These are phyloP conservation scores for Quercus parvula DNA, from an alignment of 306 rosid species.

Conservation along the genomic window DNA sequence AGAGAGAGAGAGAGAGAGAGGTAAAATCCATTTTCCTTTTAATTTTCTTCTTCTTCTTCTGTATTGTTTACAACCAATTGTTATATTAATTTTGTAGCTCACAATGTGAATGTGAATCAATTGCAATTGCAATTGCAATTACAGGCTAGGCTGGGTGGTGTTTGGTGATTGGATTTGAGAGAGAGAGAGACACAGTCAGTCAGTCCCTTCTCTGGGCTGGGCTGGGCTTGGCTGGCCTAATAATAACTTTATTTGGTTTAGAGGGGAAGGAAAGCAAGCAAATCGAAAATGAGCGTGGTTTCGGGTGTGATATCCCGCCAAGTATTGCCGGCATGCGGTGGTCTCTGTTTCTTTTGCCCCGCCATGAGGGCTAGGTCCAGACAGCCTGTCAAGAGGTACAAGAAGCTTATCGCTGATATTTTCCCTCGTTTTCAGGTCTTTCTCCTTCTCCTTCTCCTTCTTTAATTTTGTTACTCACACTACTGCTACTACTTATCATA, in stretches of 20 bases:
- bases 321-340: conserved; percentile 88
- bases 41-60: not conserved
- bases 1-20: too few species aligned
- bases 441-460: not conserved
- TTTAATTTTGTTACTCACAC: not conserved
- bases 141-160: not conserved
- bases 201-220: conserved; percentile 57
- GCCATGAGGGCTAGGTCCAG: conserved; percentile 86
- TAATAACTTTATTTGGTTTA: conserved; percentile 13
- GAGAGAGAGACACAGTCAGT: not conserved
- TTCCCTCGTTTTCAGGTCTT: conserved; percentile 86
- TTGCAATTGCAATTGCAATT: too few species aligned
- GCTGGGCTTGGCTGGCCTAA: not conserved
- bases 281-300: conserved; percentile 44
- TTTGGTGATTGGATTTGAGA: conserved; percentile 20
- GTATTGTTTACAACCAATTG: not conserved
- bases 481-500: too few species aligned
- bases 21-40: too few species aligned
- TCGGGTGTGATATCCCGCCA: conserved; percentile 91
- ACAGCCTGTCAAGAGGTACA: conserved; percentile 99
- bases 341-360: conserved; percentile 89
- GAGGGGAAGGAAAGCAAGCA: conserved; percentile 60
- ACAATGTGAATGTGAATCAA: conserved; percentile 9
- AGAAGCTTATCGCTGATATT: conserved; percentile 91
- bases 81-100: not conserved